phyloP scores from a whole-genome alignment of 2,329 filamentous ascomycete genomes.

The Whalleya microplaca region DNA sequence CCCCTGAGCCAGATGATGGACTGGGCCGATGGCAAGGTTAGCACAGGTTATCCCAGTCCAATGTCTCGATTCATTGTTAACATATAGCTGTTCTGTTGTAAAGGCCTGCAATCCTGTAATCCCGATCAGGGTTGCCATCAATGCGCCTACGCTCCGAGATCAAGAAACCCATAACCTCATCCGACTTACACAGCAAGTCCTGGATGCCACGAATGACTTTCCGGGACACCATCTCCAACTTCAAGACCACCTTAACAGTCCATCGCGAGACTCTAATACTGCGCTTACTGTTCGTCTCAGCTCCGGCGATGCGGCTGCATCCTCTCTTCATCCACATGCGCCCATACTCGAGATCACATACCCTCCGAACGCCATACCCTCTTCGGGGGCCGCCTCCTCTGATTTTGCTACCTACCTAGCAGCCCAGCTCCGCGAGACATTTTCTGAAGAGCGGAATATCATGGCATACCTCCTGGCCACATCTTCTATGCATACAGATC shows the following conservation, averaged over 20 bases:
- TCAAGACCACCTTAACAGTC: constrained; percentile 32
- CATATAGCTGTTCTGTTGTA: constrained; percentile 15
- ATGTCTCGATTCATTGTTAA: constrained; percentile 1
- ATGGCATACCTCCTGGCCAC: constrained; percentile 74
- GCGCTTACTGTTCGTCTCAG: constrained; percentile 74
- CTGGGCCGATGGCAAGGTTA: constrained; percentile 88
- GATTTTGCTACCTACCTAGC: constrained; percentile 78
- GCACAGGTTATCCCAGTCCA: not conserved
- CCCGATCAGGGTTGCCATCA: constrained; percentile 79
- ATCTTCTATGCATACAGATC: constrained; percentile 55
- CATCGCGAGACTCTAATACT: constrained; percentile 47
- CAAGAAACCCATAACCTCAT: constrained; percentile 74
- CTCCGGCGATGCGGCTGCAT: constrained; percentile 61
- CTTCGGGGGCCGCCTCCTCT: constrained; percentile 70
- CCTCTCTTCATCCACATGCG: constrained; percentile 69
- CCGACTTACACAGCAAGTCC: constrained; percentile 79
- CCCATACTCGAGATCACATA: constrained; percentile 80
- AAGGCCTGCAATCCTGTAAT: constrained; percentile 89
- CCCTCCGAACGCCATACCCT: constrained; percentile 68
- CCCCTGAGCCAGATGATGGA: constrained; percentile 85
- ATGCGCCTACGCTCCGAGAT: constrained; percentile 67
- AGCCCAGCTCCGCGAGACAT: constrained; percentile 74
- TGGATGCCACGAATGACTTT: constrained; percentile 87
- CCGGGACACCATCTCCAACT: constrained; percentile 81
- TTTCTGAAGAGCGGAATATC: constrained; percentile 86